Evolutionary conservation across 768 basidiomycete species (phyloP).

Genomic region (Phylloporus rhodoxanthus): DNA sequence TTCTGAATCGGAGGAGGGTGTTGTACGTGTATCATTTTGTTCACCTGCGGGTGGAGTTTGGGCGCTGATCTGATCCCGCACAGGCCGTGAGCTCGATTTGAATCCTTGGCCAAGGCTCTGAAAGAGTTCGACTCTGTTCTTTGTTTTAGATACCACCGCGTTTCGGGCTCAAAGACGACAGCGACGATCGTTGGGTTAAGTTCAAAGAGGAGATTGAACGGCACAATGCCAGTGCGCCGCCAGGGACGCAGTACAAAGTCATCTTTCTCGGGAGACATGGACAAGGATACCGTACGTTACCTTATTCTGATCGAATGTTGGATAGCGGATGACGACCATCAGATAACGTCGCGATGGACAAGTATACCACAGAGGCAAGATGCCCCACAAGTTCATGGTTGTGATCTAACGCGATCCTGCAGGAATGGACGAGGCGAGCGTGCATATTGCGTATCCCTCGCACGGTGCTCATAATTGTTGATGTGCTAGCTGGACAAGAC

Average conservation of each 20-base stretch:
- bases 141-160: slow-evolving; percentile 43
- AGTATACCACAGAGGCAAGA: slow-evolving; percentile 50
- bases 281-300: slow-evolving; percentile 59
- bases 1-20: slow-evolving; percentile 6
- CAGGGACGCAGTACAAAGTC: slow-evolving; percentile 49
- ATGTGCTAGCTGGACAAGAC: slow-evolving; percentile 47
- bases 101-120: background rate
- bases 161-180: slow-evolving; percentile 55
- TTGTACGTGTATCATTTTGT: slow-evolving; percentile 4
- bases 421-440: slow-evolving; percentile 59
- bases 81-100: slow-evolving; percentile 15
- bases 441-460: background rate
- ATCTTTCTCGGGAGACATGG: slow-evolving; percentile 67
- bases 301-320: background rate
- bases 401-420: background rate
- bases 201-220: slow-evolving; percentile 37
- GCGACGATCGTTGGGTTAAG: slow-evolving; percentile 45
- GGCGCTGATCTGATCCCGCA: background rate
- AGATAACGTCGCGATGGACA: slow-evolving; percentile 69
- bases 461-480: background rate
- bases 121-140: background rate
- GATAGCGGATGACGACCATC: slow-evolving; percentile 27
- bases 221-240: slow-evolving; percentile 40
- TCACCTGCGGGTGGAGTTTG: background rate
- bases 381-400: background rate